phyloP scores from a whole-genome alignment of 2,329 filamentous ascomycete species.

The Scedosporium apiospermum region DNA sequence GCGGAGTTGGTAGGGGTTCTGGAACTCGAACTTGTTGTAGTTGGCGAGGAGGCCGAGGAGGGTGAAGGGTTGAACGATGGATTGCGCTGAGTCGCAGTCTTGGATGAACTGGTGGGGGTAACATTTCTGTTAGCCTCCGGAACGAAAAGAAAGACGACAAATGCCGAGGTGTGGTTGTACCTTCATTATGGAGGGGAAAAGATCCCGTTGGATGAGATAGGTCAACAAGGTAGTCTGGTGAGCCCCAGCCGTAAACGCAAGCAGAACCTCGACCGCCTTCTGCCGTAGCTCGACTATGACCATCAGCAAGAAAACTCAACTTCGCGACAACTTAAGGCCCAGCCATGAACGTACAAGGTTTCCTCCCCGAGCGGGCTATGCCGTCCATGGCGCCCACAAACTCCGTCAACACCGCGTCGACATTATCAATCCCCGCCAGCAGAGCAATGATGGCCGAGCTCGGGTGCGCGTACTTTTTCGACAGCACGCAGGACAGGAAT shows the following conservation, averaged over 20 bases:
- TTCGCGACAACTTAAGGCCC: too few species aligned
- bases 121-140: not conserved
- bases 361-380: constrained; percentile 70
- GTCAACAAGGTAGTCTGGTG: constrained; percentile 91
- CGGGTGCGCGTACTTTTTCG: constrained; percentile 88
- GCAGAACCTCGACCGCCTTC: constrained; percentile 70
- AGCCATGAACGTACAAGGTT: constrained; percentile 45
- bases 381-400: constrained; percentile 75
- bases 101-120: constrained; percentile 57
- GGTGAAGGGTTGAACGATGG: constrained; percentile 65
- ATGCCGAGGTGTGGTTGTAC: constrained; percentile 33
- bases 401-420: constrained; percentile 79
- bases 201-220: constrained; percentile 88
- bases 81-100: constrained; percentile 57
- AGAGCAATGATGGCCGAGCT: constrained; percentile 91
- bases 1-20: constrained; percentile 88
- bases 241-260: constrained; percentile 82
- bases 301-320: not conserved
- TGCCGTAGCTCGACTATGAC: constrained; percentile 60
- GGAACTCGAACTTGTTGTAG: constrained; percentile 99
- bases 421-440: constrained; percentile 78
- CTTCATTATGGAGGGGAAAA: constrained; percentile 94
- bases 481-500: constrained; percentile 72
- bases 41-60: constrained; percentile 83
- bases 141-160: not conserved